Evolutionary conservation across 2,329 filamentous ascomycete genomes (phyloP), one percentile per base, ranked within the genome.

Genomic region (Neurospora sp.): DNA sequence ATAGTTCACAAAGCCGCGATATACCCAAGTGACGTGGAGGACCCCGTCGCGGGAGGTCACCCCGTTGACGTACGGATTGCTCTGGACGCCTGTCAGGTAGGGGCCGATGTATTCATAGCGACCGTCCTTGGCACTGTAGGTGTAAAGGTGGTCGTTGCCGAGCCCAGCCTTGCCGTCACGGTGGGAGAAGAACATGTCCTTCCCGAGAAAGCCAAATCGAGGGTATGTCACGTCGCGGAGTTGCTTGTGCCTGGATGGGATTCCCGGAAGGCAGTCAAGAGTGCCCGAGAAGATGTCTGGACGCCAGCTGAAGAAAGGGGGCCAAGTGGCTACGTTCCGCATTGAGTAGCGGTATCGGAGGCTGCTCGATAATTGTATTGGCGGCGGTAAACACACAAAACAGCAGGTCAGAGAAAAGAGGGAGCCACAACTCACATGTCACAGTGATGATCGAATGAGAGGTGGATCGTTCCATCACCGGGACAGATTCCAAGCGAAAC

Each of bases 11-110:
- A 84, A 85, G 19, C 80, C 82, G 17, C 84, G 82, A 71, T 84
- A 84, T 0, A 85, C 84, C 83, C 84, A 85, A 1, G 82, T 84
- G 23, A 81, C 79, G 74, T 82, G 81, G 1, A 85, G 78, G 13
- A 76, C 77, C 1, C 72, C 74, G 39, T 73, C 72, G 38, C 77
- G 75, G 39, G 77, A 38, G 15, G 68, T 68, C 66, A 85, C 77
- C 10, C 84, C 84, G 75, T 86, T 83, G 74, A 85, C 81, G 75
- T 86, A 86, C 1, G 84, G 83, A 75, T 84, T 86, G 76, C 83
- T 84, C 58, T 78, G 76, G 33, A 81, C 75, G 38, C 84, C 84
- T 23, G 80, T 80, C 8, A 83, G 76, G 68, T 81, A 81, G n/a
- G 78, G 79, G 11, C 81, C 81, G 0, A 79, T 75, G n/a, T 76